Evolutionary conservation across 345 rosid genomes (phyloP).

Genomic region (Rhizophora apiculata): DNA sequence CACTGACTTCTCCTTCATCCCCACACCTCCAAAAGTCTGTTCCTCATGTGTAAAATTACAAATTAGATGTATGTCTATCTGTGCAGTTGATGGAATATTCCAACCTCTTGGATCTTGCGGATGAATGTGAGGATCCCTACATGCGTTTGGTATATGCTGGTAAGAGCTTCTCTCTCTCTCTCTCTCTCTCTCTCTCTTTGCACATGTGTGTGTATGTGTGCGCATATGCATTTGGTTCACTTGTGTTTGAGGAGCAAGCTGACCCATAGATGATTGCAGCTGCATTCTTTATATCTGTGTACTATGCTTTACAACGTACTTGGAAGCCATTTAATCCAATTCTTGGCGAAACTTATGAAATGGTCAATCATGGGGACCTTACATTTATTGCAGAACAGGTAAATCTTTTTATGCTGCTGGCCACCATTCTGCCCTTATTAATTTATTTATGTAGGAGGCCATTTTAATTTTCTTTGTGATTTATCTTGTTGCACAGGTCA

Average conservation of each 20-base stretch:
- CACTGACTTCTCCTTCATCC: no score
- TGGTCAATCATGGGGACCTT: conserved; percentile 74
- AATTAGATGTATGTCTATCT: conserved; percentile 3
- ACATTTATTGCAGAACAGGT: conserved; percentile 90
- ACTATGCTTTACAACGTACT: conserved; percentile 73
- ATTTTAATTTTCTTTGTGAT: conserved; percentile 2
- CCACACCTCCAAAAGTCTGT: no score
- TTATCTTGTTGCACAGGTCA: conserved; percentile 43
- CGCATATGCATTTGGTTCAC: no score
- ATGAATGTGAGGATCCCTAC: conserved; percentile 87
- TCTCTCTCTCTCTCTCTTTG: neutral
- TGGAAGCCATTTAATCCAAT: conserved; percentile 99
- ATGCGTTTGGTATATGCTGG: conserved; percentile 85
- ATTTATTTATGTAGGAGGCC: neutral
- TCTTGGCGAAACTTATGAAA: conserved; percentile 91
- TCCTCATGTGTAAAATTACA: neutral
- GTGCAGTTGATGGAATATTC: conserved; percentile 86
- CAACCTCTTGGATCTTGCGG: conserved; percentile 73
- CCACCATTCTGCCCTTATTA: neutral
- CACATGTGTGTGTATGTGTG: neutral
- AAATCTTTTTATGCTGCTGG: neutral
- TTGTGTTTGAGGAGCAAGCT: neutral
- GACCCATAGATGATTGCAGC: conserved; percentile 39
- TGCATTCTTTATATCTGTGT: conserved; percentile 86
- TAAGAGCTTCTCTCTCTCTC: conserved; percentile 26